Conservation (phyloP, 1,139 yeast species). For the Scheffersomyces segobiensis region DNA sequence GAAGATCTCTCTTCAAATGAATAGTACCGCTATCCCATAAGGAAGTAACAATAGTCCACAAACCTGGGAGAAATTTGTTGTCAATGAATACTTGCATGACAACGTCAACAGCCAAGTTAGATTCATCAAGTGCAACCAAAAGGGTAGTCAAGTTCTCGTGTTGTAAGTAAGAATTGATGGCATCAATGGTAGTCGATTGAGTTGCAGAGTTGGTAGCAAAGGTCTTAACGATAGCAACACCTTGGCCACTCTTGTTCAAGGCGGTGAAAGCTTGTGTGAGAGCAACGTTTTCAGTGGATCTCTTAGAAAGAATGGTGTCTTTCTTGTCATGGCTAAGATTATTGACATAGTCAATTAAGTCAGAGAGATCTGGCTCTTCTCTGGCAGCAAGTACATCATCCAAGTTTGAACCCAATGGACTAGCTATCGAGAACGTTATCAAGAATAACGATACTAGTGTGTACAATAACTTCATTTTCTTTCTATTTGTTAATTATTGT, state of each 20-base stretch:
- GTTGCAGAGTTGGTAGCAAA: constrained; percentile 23
- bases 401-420: not conserved
- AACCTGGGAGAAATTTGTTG: constrained; percentile 21
- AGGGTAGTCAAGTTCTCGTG: constrained; percentile 21
- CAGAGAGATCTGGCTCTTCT: not conserved
- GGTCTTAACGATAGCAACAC: constrained; percentile 22
- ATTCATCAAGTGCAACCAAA: constrained; percentile 23
- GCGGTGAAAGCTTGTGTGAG: constrained; percentile 28
- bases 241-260: constrained; percentile 28
- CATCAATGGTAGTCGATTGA: constrained; percentile 21
- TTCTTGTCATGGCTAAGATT: not conserved
- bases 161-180: constrained; percentile 23
- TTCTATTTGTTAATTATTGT: not conserved
- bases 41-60: constrained; percentile 17
- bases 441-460: constrained; percentile 1
- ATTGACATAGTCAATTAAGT: not conserved
- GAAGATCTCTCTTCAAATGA: constrained; percentile 8
- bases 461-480: not conserved
- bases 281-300: constrained; percentile 16
- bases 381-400: not conserved
- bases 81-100: constrained; percentile 25
- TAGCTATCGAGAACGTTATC: constrained; percentile 1
- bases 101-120: constrained; percentile 29
- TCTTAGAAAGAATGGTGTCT: not conserved
- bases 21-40: constrained; percentile 15